These are phyloP conservation scores for Piper longum DNA, from an alignment of 164 flowering plant species.

Conservation along the genomic window DNA sequence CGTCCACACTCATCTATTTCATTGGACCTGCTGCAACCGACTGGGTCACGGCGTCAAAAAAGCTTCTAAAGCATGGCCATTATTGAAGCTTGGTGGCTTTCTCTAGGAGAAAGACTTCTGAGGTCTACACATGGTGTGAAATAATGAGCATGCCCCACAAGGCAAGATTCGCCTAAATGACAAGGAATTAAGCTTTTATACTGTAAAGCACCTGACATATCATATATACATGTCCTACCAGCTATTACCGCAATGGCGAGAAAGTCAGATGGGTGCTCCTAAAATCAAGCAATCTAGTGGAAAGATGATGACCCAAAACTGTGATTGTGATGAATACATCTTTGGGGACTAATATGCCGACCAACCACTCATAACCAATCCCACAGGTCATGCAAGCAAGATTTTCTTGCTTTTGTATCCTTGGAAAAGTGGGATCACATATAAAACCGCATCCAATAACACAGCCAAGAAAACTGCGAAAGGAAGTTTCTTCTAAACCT, in stretches of 20 bases:
- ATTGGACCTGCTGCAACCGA: not conserved
- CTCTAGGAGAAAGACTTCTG: not conserved
- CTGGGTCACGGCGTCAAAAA: not conserved
- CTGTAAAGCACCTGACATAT: conserved; percentile 2
- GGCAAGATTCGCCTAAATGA: not conserved
- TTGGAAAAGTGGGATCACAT: conserved; percentile 1
- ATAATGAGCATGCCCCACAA: not conserved
- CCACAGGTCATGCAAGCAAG: conserved; percentile 3
- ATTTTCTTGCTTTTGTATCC: conserved; percentile 1
- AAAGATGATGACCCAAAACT: conserved; percentile 2
- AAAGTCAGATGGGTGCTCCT: conserved; percentile 4
- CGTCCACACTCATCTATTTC: not conserved
- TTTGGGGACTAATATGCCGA: not conserved
- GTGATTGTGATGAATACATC: conserved; percentile 2
- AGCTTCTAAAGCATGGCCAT: not conserved
- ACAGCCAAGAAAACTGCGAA: conserved; percentile 2
- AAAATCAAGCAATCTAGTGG: conserved; percentile 8
- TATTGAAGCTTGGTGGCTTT: not conserved
- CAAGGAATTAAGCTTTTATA: not conserved
- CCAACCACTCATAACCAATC: conserved; percentile 1
- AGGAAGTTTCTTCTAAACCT: conserved; percentile 3
- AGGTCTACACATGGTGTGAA: conserved; percentile 1
- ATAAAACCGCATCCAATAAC: conserved; percentile 4
- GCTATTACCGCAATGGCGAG: conserved; percentile 1
- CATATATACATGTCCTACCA: not conserved